Conservation (phyloP, 768 basidiomycete genomes). For the Collybiopsis confluens region DNA sequence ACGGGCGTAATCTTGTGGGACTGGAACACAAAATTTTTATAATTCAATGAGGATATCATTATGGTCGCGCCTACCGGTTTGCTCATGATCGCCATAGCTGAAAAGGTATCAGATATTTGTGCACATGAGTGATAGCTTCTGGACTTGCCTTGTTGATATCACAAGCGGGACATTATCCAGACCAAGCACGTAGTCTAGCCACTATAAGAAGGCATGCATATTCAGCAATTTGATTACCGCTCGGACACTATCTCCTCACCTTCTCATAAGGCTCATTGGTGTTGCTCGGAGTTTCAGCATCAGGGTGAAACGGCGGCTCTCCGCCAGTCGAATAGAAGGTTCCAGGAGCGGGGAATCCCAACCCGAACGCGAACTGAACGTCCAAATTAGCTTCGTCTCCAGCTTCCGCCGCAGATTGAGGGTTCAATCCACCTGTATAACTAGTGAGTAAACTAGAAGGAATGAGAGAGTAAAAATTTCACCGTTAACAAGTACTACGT, state of each 20-base stretch:
- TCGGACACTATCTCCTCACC: neutral
- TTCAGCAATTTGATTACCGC: neutral
- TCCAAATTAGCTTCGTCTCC: slow-evolving; percentile 68
- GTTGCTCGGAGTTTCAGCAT: neutral
- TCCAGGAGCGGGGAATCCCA: slow-evolving; percentile 54
- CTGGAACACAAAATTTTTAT: slow-evolving; percentile 15
- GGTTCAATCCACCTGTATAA: slow-evolving; percentile 52
- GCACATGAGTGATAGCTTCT: too few species aligned
- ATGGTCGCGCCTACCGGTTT: slow-evolving; percentile 32
- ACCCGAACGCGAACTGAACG: slow-evolving; percentile 61
- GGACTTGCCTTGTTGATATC: slow-evolving; percentile 34
- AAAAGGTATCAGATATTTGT: too few species aligned
- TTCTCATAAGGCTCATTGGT: slow-evolving; percentile 8
- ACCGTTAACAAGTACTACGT: slow-evolving; percentile 55
- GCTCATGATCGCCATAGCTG: slow-evolving; percentile 52
- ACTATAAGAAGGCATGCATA: slow-evolving; percentile 25
- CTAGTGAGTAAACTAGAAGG: slow-evolving; percentile 1
- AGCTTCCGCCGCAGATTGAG: slow-evolving; percentile 47
- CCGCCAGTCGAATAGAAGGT: slow-evolving; percentile 9
- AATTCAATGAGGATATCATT: neutral
- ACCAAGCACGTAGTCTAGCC: slow-evolving; percentile 42
- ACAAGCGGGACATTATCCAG: slow-evolving; percentile 39
- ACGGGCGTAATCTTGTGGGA: slow-evolving; percentile 41
- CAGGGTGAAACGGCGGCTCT: slow-evolving; percentile 8
- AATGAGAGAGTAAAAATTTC: neutral